Percentiles rank a stretch among this genome's conserved stretches.
Conservation (phyloP, 139 green algal genomes). For the Spirogloea muscicola region DNA sequence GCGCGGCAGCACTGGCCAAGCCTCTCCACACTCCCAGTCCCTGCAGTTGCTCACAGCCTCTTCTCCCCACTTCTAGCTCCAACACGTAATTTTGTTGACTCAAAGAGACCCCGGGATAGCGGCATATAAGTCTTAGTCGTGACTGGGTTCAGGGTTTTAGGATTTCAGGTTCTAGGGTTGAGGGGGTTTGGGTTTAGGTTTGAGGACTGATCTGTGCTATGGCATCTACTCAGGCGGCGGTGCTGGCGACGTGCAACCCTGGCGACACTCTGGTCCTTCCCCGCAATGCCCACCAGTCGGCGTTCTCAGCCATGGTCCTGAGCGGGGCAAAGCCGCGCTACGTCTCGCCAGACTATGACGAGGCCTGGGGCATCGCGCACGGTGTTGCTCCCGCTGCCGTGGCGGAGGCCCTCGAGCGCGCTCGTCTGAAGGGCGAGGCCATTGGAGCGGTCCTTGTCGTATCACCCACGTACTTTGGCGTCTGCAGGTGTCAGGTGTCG, state of each 20-base stretch:
- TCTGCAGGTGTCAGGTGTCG: conserved; percentile 26
- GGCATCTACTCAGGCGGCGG: too few species aligned
- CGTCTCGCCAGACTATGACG: conserved; percentile 10
- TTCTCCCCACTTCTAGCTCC: too few species aligned
- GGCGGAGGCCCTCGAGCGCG: not conserved
- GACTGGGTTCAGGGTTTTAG: too few species aligned
- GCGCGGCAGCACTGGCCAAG: too few species aligned
- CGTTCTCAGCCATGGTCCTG: conserved; percentile 71
- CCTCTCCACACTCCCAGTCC: too few species aligned
- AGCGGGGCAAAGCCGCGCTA: conserved; percentile 42
- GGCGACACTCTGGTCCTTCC: conserved; percentile 67
- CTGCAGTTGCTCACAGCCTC: too few species aligned
- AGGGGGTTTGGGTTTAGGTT: too few species aligned
- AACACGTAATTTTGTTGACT: too few species aligned
- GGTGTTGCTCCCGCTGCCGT: conserved; percentile 3
- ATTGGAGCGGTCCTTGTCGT: conserved; percentile 69
- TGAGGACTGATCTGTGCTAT: too few species aligned
- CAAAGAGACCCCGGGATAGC: too few species aligned
- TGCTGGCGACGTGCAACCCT: conserved; percentile 62
- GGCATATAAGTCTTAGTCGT: too few species aligned
- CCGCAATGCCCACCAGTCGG: conserved; percentile 79
- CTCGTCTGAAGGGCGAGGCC: not conserved
- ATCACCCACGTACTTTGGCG: conserved; percentile 85
- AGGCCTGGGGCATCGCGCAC: conserved; percentile 8
- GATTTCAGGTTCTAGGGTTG: too few species aligned